phyloP scores from a whole-genome alignment of 1,284 basidiomycete genomes.

The Ganoderma leucocontextum region DNA sequence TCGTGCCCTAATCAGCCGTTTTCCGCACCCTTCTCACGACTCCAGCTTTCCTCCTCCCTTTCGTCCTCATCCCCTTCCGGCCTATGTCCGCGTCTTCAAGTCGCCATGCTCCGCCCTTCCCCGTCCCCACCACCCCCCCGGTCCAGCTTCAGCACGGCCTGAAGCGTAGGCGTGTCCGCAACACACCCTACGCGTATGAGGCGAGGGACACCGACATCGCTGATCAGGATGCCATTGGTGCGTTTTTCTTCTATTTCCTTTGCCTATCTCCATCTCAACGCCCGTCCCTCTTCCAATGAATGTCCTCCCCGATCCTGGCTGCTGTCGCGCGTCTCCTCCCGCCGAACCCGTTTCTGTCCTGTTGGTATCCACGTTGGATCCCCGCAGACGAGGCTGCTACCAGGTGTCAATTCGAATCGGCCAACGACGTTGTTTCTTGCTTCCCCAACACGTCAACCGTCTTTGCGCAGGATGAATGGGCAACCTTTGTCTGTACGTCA shows the following conservation, averaged over 20 bases:
- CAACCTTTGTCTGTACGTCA: slow-evolving; percentile 77
- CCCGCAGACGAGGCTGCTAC: slow-evolving; percentile 44
- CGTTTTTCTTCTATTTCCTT: slow-evolving; percentile 35
- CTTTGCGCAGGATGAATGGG: slow-evolving; percentile 74
- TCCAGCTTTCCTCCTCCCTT: slow-evolving; percentile 23
- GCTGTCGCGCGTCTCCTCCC: slow-evolving; percentile 13
- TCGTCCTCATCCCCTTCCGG: slow-evolving; percentile 30
- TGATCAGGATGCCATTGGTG: slow-evolving; percentile 53
- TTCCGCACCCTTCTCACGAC: slow-evolving; percentile 20
- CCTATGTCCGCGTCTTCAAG: slow-evolving; percentile 46
- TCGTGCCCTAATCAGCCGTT: slow-evolving; percentile 26
- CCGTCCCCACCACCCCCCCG: slow-evolving; percentile 46
- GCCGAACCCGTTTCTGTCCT: slow-evolving; percentile 9
- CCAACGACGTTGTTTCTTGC: slow-evolving; percentile 77
- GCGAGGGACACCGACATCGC: slow-evolving; percentile 43
- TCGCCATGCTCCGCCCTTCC: slow-evolving; percentile 45
- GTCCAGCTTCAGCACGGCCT: slow-evolving; percentile 36
- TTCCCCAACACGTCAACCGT: slow-evolving; percentile 62
- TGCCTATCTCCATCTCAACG: slow-evolving; percentile 15
- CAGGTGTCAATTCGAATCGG: slow-evolving; percentile 49
- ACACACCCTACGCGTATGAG: slow-evolving; percentile 28
- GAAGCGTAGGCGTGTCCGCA: slow-evolving; percentile 40
- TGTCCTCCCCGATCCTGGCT: slow-evolving; percentile 11
- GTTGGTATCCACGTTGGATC: slow-evolving; percentile 4
- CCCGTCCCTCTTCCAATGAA: slow-evolving; percentile 14